Percentiles rank a stretch among this genome's conserved stretches.
These are phyloP conservation scores for Trichomonas vaginalis DNA, from an alignment of 208 protist species.

Conservation along the genomic window DNA sequence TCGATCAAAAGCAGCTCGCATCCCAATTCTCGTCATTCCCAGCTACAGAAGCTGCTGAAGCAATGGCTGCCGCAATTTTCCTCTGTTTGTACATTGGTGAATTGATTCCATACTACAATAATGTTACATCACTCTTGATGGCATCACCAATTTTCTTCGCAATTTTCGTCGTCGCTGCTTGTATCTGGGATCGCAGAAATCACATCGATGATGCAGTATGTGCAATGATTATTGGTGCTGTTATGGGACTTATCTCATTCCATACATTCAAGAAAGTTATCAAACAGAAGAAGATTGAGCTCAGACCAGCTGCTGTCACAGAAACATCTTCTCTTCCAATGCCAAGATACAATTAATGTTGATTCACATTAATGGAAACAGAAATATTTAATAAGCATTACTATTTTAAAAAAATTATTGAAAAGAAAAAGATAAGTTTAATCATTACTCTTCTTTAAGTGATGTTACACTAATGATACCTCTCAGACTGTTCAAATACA, in stretches of 20 bases:
- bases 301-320: neutral
- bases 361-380: too few species aligned
- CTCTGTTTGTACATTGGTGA: neutral
- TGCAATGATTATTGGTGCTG: neutral
- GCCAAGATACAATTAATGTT: neutral
- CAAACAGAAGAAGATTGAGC: neutral
- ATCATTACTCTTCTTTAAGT: too few species aligned
- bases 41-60: neutral
- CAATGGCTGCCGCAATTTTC: neutral
- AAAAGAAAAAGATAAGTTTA: too few species aligned
- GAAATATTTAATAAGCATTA: too few species aligned
- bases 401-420: too few species aligned
- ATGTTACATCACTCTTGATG: neutral
- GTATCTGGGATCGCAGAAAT: neutral
- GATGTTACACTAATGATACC: too few species aligned
- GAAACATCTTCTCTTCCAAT: neutral
- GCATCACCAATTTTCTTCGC: neutral
- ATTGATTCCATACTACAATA: neutral
- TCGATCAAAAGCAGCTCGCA: neutral
- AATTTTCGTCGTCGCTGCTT: neutral
- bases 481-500: too few species aligned
- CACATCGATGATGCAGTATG: neutral
- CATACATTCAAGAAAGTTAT: neutral
- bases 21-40: neutral
- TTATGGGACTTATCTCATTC: neutral